Conservation (phyloP, 805 yeast genomes). For the Suhomyces sp. region DNA sequence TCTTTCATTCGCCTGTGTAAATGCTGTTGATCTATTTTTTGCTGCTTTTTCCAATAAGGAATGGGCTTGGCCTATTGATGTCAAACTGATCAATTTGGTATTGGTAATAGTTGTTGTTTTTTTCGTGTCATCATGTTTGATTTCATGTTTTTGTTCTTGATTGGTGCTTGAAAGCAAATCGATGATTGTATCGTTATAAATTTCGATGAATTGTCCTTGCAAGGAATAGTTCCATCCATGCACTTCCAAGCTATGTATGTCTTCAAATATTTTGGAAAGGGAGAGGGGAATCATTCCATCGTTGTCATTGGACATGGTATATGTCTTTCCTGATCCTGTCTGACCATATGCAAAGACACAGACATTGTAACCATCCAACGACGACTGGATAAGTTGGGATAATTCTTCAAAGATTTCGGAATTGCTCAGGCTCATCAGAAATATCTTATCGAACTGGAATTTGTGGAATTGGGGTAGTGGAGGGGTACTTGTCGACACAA, state of each 20-base stretch:
- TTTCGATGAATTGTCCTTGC: conserved; percentile 79
- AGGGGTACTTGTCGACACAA: conserved; percentile 17
- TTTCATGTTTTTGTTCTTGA: conserved; percentile 52
- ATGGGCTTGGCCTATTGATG: conserved; percentile 48
- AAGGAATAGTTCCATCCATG: conserved; percentile 65
- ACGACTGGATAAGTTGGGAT: conserved; percentile 73
- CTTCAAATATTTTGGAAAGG: conserved; percentile 64
- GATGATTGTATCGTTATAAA: conserved; percentile 77
- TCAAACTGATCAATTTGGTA: conserved; percentile 49
- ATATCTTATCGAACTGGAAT: conserved; percentile 79
- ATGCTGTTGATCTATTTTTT: conserved; percentile 69
- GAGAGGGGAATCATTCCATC: conserved; percentile 86
- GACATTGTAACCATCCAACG: conserved; percentile 85
- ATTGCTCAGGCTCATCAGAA: conserved; percentile 55
- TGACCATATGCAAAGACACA: conserved; percentile 97
- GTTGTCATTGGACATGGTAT: conserved; percentile 70
- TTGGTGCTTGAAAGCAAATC: conserved; percentile 53
- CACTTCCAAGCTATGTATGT: conserved; percentile 45
- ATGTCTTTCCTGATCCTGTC: conserved; percentile 90
- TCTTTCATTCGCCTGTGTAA: conserved; percentile 75
- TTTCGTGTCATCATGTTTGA: conserved; percentile 61
- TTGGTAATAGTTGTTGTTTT: conserved; percentile 63
- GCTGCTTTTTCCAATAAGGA: conserved; percentile 54
- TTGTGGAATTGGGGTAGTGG: conserved; percentile 22
- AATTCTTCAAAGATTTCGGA: conserved; percentile 75